phyloP scores from a whole-genome alignment of 164 flowering plant species.

The Akebia trifoliata region DNA sequence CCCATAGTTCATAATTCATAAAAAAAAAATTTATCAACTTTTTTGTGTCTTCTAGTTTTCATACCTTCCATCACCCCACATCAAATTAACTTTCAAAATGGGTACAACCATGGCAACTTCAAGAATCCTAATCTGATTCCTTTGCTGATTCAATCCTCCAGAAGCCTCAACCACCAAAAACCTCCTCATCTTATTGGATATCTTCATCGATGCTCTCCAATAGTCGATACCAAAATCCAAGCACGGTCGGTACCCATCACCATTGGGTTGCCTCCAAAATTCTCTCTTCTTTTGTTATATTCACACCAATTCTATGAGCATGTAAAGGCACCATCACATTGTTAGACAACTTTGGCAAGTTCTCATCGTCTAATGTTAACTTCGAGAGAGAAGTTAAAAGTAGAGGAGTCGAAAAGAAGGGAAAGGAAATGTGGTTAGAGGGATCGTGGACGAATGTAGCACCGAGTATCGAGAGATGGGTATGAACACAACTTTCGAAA shows the following conservation, averaged over 20 bases:
- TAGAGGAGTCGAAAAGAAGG: constrained; percentile 10
- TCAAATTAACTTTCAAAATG: constrained; percentile 40
- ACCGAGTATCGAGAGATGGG: constrained; percentile 19
- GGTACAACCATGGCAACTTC: constrained; percentile 55
- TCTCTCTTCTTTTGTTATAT: constrained; percentile 37
- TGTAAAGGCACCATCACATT: constrained; percentile 40
- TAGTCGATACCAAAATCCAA: constrained; percentile 48
- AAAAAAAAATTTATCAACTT: too few relatives aligned
- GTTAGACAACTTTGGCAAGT: constrained; percentile 16
- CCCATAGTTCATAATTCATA: too few relatives aligned
- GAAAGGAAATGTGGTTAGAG: constrained; percentile 13
- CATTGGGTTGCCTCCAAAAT: constrained; percentile 62
- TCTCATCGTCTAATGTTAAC: constrained; percentile 5
- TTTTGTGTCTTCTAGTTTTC: too few relatives aligned
- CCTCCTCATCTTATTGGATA: constrained; percentile 42
- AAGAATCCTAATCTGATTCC: constrained; percentile 63
- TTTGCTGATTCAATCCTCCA: constrained; percentile 62
- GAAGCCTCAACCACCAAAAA: constrained; percentile 55
- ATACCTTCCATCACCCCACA: constrained; percentile 55
- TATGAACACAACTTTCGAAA: constrained; percentile 13
- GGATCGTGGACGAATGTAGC: too few relatives aligned
- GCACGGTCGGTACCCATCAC: constrained; percentile 44
- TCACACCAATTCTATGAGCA: constrained; percentile 19
- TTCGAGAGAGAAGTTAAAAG: constrained; percentile 22
- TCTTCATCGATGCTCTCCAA: constrained; percentile 31